Conservation (phyloP, 495 filamentous ascomycete species). For the Talaromyces borbonicus region DNA sequence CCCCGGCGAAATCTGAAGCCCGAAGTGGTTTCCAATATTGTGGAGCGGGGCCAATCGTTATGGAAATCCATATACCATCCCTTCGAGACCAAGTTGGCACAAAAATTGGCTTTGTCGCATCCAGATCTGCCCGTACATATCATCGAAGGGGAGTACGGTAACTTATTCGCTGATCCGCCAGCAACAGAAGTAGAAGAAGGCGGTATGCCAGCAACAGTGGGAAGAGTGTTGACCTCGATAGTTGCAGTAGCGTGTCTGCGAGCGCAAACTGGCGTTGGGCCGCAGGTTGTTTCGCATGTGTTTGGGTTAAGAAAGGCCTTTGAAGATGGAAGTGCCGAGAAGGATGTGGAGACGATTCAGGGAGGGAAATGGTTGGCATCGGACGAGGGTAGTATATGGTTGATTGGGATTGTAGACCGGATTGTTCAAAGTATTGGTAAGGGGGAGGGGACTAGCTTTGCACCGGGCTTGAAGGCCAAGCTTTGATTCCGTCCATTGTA, state of each 20-base stretch:
- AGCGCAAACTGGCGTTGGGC: constrained; percentile 67
- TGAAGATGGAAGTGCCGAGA: constrained; percentile 33
- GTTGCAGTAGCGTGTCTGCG: constrained; percentile 60
- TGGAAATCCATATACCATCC: constrained; percentile 68
- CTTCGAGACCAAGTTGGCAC: constrained; percentile 56
- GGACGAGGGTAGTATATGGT: constrained; percentile 66
- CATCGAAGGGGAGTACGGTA: constrained; percentile 58
- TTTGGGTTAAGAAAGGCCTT: constrained; percentile 7
- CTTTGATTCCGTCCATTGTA: constrained; percentile 23
- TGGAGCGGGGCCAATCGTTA: constrained; percentile 45
- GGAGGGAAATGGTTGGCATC: constrained; percentile 56
- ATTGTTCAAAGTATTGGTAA: constrained; percentile 55
- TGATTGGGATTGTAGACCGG: constrained; percentile 57
- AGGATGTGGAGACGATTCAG: constrained; percentile 36
- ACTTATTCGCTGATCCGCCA: constrained; percentile 53
- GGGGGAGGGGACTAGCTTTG: constrained; percentile 50
- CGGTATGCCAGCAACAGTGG: constrained; percentile 32
- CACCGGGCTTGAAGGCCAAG: constrained; percentile 39
- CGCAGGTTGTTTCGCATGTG: constrained; percentile 62
- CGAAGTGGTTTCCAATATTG: constrained; percentile 41
- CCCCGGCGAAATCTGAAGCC: constrained; percentile 38
- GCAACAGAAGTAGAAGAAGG: constrained; percentile 18
- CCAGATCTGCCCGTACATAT: constrained; percentile 74
- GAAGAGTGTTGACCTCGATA: constrained; percentile 55
- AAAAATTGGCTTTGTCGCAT: constrained; percentile 57